phyloP scores from a whole-genome alignment of 2,329 filamentous ascomycete species.

The Pseudonectria foliicola region DNA sequence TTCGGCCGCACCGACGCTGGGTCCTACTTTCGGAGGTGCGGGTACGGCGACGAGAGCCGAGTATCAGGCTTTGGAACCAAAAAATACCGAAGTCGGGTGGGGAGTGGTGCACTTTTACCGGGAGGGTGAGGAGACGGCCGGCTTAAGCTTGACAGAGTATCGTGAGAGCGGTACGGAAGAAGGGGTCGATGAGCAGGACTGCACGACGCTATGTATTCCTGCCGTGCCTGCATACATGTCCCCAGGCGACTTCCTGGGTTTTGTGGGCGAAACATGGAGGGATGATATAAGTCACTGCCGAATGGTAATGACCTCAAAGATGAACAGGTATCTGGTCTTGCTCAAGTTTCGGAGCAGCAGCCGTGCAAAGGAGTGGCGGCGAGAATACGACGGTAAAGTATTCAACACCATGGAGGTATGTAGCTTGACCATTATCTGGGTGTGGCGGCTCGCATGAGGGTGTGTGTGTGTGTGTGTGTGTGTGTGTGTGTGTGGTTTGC shows the following conservation, averaged over 20 bases:
- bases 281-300: constrained; percentile 86
- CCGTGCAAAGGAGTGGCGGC: constrained; percentile 72
- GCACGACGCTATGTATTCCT: constrained; percentile 85
- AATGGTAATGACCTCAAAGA: constrained; percentile 81
- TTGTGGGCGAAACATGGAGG: constrained; percentile 81
- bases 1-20: constrained; percentile 45
- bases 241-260: constrained; percentile 83
- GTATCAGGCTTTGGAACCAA: constrained; percentile 64
- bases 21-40: constrained; percentile 47
- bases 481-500: not conserved
- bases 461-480: too few species aligned
- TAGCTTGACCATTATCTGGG: not conserved
- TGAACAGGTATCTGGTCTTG: constrained; percentile 90
- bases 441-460: too few species aligned
- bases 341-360: constrained; percentile 81
- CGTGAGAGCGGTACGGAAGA: constrained; percentile 23
- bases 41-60: constrained; percentile 77
- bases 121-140: constrained; percentile 67
- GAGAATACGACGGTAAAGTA: constrained; percentile 83
- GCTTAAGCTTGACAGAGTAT: constrained; percentile 31
- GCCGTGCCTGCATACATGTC: constrained; percentile 93
- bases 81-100: constrained; percentile 76
- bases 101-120: constrained; percentile 92
- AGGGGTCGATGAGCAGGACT: constrained; percentile 47
- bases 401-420: constrained; percentile 85